Evolutionary conservation across 257 asterid genomes (phyloP).

Genomic region (Nicotiana benthamiana): DNA sequence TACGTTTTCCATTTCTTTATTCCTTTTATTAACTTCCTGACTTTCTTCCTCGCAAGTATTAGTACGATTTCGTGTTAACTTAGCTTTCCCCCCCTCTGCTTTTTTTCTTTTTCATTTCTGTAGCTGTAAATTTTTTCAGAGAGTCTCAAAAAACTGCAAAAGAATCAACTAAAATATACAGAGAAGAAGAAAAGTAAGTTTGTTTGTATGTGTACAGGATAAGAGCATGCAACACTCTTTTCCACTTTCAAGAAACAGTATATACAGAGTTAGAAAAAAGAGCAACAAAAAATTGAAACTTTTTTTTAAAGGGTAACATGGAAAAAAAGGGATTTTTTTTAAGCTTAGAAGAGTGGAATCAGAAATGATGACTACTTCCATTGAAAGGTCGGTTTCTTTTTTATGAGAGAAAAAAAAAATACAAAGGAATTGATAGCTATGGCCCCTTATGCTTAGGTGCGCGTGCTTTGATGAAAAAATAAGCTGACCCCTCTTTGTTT

Average conservation of each 20-base stretch:
- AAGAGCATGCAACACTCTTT: slow-evolving; percentile 39
- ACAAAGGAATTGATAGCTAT: slow-evolving; percentile 26
- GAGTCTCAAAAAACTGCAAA: slow-evolving; percentile 39
- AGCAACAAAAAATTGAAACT: slow-evolving; percentile 1
- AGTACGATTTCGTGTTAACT: slow-evolving; percentile 51
- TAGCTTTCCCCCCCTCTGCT: slow-evolving; percentile 14
- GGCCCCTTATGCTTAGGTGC: slow-evolving; percentile 72
- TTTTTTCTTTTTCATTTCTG: neutral
- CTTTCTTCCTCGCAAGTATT: neutral
- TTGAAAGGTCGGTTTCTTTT: slow-evolving; percentile 80
- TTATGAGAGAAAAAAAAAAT: slow-evolving; percentile 16
- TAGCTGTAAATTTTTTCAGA: slow-evolving; percentile 3
- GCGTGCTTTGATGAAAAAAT: slow-evolving; percentile 78
- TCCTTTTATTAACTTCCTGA: neutral
- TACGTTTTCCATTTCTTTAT: slow-evolving; percentile 11
- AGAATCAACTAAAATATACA: slow-evolving; percentile 28
- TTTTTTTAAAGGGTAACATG: neutral
- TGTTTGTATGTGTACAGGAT: slow-evolving; percentile 30
- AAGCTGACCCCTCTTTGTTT: slow-evolving; percentile 38
- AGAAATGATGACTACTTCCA: slow-evolving; percentile 40
- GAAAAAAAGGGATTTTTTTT: slow-evolving; percentile 3
- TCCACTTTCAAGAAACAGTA: slow-evolving; percentile 14
- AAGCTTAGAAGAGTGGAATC: slow-evolving; percentile 18
- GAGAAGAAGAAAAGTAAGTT: slow-evolving; percentile 12
- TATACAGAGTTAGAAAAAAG: slow-evolving; percentile 5